Evolutionary conservation across 1,284 basidiomycete species (phyloP).

Genomic region (Testicularia cyperi): DNA sequence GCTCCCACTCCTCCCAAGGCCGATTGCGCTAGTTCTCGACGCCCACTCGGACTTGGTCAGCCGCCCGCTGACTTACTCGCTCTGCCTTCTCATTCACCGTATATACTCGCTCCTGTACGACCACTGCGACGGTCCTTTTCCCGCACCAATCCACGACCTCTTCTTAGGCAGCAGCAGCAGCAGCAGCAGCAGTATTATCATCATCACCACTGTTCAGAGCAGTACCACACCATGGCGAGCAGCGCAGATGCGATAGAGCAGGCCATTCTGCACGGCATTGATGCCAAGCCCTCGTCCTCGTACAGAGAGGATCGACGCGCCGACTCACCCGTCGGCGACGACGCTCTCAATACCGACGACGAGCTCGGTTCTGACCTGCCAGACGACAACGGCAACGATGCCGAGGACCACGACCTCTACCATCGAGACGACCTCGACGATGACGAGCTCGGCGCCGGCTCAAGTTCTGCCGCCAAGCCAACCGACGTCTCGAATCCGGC

Average conservation of each 20-base stretch:
- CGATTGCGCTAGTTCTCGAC: no score
- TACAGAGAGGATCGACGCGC: slow-evolving; percentile 26
- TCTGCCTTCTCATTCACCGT: no score
- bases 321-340: slow-evolving; percentile 7
- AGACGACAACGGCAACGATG: slow-evolving; percentile 16
- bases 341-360: slow-evolving; percentile 43
- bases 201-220: no score
- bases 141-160: no score
- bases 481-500: background rate
- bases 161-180: no score
- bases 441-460: background rate
- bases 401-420: slow-evolving; percentile 12
- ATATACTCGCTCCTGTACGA: no score
- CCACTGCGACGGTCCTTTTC: no score
- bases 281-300: slow-evolving; percentile 10
- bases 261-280: slow-evolving; percentile 36
- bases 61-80: no score
- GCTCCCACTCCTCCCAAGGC: no score
- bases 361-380: slow-evolving; percentile 40
- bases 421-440: slow-evolving; percentile 13
- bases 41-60: no score
- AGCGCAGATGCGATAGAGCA: slow-evolving; percentile 27
- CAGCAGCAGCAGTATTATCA: no score
- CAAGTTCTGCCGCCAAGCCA: slow-evolving; percentile 1
- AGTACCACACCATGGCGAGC: slow-evolving; percentile 18